A percentile compares a stretch with the other conserved stretches of the same genome.
Evolutionary conservation across 2,329 filamentous ascomycete genomes (phyloP).

Genomic region (Ceratocystiopsis minuta): DNA sequence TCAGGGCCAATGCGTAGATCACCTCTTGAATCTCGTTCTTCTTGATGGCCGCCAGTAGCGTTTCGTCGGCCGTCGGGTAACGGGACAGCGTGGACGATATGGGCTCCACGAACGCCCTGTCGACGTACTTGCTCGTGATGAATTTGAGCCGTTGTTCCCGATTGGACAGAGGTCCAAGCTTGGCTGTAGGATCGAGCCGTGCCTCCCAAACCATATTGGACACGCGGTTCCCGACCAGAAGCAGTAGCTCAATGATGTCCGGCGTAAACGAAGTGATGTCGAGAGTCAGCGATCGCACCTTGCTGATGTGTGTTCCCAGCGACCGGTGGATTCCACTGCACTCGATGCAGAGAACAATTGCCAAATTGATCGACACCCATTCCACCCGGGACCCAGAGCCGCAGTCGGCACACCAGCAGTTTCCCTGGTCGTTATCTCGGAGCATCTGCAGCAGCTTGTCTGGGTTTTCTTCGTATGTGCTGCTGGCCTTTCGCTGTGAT

Average conservation of each 20-base stretch:
- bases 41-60: conserved; percentile 80
- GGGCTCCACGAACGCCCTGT: conserved; percentile 62
- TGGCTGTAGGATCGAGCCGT: conserved; percentile 52
- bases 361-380: conserved; percentile 97
- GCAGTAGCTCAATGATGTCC: conserved; percentile 85
- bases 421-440: conserved; percentile 78
- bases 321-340: conserved; percentile 96
- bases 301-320: conserved; percentile 92
- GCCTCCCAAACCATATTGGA: conserved; percentile 97
- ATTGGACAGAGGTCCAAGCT: conserved; percentile 59
- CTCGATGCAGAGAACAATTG: conserved; percentile 91
- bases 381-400: conserved; percentile 83
- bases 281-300: conserved; percentile 83
- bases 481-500: conserved; percentile 44
- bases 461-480: conserved; percentile 61
- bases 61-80: conserved; percentile 68
- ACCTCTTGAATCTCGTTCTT: conserved; percentile 90
- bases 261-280: conserved; percentile 93
- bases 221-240: conserved; percentile 81
- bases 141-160: conserved; percentile 86
- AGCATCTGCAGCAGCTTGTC: conserved; percentile 75
- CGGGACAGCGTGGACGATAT: conserved; percentile 58
- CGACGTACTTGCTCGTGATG: conserved; percentile 88
- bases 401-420: conserved; percentile 88
- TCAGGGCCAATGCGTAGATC: conserved; percentile 72